Evolutionary conservation across 208 protist species (phyloP).

Genomic region (Leishmania amazonensis): DNA sequence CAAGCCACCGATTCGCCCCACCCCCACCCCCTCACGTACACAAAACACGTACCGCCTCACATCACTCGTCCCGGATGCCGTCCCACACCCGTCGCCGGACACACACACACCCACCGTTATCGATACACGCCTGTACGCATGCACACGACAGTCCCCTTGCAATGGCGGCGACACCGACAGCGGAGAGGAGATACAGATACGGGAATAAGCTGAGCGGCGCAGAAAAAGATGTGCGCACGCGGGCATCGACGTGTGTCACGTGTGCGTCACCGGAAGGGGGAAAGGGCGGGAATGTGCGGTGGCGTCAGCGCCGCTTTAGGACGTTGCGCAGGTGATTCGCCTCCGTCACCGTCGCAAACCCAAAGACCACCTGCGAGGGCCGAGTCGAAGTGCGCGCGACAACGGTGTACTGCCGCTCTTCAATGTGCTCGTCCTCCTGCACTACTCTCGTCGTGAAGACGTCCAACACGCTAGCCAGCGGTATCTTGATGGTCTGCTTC

Average conservation of each 20-base stretch:
- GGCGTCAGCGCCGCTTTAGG: constrained; percentile 21
- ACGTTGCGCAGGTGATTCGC: constrained; percentile 54
- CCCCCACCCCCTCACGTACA: neutral
- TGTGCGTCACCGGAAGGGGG: neutral
- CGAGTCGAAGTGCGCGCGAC: constrained; percentile 65
- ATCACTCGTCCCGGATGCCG: neutral
- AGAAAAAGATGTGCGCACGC: neutral
- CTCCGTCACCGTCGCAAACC: constrained; percentile 59
- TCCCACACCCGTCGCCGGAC: neutral
- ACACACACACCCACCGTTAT: neutral
- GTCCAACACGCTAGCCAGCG: constrained; percentile 46
- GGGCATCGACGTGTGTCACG: neutral
- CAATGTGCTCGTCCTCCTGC: constrained; percentile 51
- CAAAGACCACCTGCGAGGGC: constrained; percentile 85
- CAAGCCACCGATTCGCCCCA: neutral
- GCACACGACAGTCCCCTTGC: neutral
- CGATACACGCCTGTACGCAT: neutral
- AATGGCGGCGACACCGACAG: neutral
- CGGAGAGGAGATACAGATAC: neutral
- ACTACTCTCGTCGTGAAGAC: constrained; percentile 44
- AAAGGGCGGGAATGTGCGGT: neutral
- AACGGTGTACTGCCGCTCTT: constrained; percentile 58
- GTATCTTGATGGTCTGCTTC: constrained; percentile 61
- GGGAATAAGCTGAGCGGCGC: neutral
- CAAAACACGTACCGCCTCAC: neutral